Evolutionary conservation across 768 basidiomycete genomes (phyloP), one percentile per base, ranked within the genome.

Genomic region (Tephrocybe sp.): DNA sequence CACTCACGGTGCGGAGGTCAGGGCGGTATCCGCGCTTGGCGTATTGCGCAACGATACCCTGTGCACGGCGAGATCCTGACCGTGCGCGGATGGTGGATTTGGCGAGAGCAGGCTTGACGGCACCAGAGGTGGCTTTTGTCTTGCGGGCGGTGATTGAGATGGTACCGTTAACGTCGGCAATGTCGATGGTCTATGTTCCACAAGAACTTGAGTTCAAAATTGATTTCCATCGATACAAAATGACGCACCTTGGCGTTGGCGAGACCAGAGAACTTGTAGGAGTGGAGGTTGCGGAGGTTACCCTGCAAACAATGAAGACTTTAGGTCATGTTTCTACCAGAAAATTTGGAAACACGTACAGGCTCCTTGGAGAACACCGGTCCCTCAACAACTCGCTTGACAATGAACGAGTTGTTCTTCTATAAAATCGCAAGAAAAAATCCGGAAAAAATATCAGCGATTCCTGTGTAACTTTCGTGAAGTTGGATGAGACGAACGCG

Each of bases 191-290:
- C 88, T 94, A 57, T 46, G n/a, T n/a, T 15, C 31, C 24, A 29
- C 21, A 33, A 43, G 38, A 38, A 25, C 29, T 45, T 5, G 3
- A 18, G 6, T 6, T 33, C 22, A 50, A 31, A 54, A 40, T 42
- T 18, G 21, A 19, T 27, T 22, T 11, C 13, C 16, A 7, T 8
- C 30, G 27, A 10, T 13, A 16, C 15, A 19, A 40, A 18, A 34
- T 7, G 19, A 33, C 69, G 52, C 49, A 86, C 88, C 83, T 88
- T 93, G 62, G 75, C 55, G 78, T 94, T 94, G 62, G 87, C 83
- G 52, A 94, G 74, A 50, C 92, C 91, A 52, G 92, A 95, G 77
- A 79, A 93, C 66, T 94, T 95, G 79, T 80, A 78, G n/a, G 92
- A 94, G 76, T 94, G 88, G 57, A 91, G 61, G 75, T 89, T 93